A percentile compares a stretch with the other conserved stretches of the same genome.
These are phyloP conservation scores for Takakia lepidozioides DNA, from an alignment of 225 moss, liverwort and hornwort species.

Conservation along the genomic window DNA sequence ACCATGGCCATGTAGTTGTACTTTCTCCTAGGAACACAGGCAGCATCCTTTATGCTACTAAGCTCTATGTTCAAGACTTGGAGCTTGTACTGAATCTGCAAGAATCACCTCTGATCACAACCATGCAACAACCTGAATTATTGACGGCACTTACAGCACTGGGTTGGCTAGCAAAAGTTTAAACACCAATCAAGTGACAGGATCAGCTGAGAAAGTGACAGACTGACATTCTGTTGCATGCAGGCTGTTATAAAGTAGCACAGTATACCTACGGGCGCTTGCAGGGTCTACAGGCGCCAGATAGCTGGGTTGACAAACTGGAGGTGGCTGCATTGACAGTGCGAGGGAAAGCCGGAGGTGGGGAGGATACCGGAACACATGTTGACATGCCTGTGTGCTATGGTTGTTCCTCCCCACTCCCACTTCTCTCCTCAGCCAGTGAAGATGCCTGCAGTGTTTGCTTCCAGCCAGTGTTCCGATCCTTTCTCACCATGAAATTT, in stretches of 20 bases:
- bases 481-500: slow-evolving; percentile 83
- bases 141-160: too few relatives aligned
- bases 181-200: too few relatives aligned
- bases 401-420: slow-evolving; percentile 61
- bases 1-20: too few relatives aligned
- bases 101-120: too few relatives aligned
- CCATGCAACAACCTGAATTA: too few relatives aligned
- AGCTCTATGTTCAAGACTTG: too few relatives aligned
- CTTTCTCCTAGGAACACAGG: too few relatives aligned
- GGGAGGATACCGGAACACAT: slow-evolving; percentile 30
- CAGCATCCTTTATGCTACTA: too few relatives aligned
- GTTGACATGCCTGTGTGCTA: slow-evolving; percentile 67
- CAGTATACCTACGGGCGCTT: slow-evolving; percentile 67
- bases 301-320: slow-evolving; percentile 72
- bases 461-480: slow-evolving; percentile 70
- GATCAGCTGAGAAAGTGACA: too few relatives aligned
- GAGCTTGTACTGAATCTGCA: too few relatives aligned
- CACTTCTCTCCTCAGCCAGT: slow-evolving; percentile 40
- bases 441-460: slow-evolving; percentile 55
- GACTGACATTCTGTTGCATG: neutral
- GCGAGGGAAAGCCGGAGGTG: slow-evolving; percentile 47
- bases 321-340: slow-evolving; percentile 71
- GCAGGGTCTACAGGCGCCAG: slow-evolving; percentile 64
- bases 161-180: too few relatives aligned
- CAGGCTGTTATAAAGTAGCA: slow-evolving; percentile 80